A percentile compares a stretch with the other conserved stretches of the same genome.
phyloP scores from a whole-genome alignment of 768 basidiomycete genomes.

The Rubroboletus satanas region DNA sequence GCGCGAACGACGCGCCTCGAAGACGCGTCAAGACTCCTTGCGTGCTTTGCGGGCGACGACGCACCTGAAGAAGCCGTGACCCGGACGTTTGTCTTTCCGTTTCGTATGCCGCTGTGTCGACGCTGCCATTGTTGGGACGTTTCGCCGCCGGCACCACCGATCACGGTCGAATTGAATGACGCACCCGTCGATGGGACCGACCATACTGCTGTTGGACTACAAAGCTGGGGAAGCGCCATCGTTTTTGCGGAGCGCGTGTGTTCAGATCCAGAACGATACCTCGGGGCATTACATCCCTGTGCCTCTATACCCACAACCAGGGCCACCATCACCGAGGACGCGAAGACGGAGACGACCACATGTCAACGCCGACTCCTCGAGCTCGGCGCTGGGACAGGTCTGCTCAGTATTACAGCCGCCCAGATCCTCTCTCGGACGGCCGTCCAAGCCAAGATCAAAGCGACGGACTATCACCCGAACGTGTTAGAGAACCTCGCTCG shows the following conservation, averaged over 20 bases:
- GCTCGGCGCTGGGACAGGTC: constrained; percentile 82
- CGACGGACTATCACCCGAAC: constrained; percentile 77
- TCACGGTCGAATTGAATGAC: constrained; percentile 64
- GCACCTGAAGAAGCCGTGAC: constrained; percentile 43
- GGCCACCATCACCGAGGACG: not conserved
- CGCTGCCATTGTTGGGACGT: not conserved
- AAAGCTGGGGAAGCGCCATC: constrained; percentile 82
- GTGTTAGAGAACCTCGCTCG: constrained; percentile 62
- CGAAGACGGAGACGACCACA: not conserved
- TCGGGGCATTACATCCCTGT: constrained; percentile 27
- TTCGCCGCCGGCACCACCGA: not conserved
- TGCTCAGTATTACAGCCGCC: constrained; percentile 68
- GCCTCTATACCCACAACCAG: not conserved
- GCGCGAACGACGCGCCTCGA: constrained; percentile 47
- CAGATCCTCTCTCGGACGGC: constrained; percentile 37
- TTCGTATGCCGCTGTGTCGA: constrained; percentile 11
- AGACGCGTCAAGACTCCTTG: constrained; percentile 54
- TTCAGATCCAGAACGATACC: constrained; percentile 37
- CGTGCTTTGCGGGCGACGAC: constrained; percentile 43
- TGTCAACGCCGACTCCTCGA: constrained; percentile 53
- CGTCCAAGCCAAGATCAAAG: constrained; percentile 40
- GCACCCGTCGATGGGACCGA: constrained; percentile 60
- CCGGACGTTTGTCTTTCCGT: constrained; percentile 51
- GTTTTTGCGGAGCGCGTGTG: constrained; percentile 65
- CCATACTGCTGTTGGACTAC: constrained; percentile 77